Evolutionary conservation across 1,139 yeast species (phyloP).

Genomic region (Diutina ranongensis): DNA sequence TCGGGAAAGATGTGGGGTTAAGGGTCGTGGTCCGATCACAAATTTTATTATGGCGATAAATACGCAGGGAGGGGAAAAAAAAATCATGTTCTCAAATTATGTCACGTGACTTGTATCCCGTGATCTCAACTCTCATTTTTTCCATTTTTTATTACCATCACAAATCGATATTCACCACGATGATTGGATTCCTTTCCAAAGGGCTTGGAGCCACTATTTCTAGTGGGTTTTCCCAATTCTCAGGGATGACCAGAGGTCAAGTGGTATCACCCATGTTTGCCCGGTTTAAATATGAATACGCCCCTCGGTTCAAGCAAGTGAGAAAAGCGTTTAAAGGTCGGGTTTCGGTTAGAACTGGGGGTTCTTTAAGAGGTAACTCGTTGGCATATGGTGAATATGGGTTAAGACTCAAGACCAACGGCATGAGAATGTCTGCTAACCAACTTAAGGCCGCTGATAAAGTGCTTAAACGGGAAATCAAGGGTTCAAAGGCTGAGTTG

Average conservation of each 20-base stretch:
- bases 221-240: background rate
- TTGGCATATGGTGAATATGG: constrained; percentile 79
- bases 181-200: constrained; percentile 1
- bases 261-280: constrained; percentile 2
- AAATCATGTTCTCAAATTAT: too few species aligned
- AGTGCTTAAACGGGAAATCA: constrained; percentile 69
- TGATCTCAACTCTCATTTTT: background rate
- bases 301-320: constrained; percentile 66
- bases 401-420: constrained; percentile 75
- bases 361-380: constrained; percentile 80
- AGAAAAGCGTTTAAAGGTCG: constrained; percentile 90
- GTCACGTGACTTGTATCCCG: background rate
- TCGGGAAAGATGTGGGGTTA: too few species aligned
- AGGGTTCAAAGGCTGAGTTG: constrained; percentile 59
- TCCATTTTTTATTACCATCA: background rate
- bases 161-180: background rate
- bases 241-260: background rate
- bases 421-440: constrained; percentile 76
- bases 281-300: constrained; percentile 71
- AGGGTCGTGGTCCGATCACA: too few species aligned
- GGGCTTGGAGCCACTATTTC: constrained; percentile 4
- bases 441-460: constrained; percentile 89
- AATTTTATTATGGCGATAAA: too few species aligned
- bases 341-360: constrained; percentile 90
- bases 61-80: too few species aligned